Evolutionary conservation across 2,329 filamentous ascomycete species (phyloP).

Genomic region (Botrytis porri): DNA sequence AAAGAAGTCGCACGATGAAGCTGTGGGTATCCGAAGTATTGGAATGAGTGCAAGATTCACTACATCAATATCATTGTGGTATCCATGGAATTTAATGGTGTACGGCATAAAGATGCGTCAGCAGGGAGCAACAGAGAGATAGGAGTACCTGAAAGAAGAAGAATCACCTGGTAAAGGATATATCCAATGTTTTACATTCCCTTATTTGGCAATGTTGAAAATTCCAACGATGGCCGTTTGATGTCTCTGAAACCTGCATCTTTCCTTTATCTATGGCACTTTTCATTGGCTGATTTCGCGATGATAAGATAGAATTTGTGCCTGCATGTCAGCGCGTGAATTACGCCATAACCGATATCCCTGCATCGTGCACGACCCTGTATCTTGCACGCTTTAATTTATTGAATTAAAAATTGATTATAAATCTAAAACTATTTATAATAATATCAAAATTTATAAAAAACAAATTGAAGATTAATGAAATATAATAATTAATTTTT

Average conservation of each 20-base stretch:
- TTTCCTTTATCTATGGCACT: not conserved
- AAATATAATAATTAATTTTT: too few species aligned
- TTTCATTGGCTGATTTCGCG: not conserved
- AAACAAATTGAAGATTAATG: too few species aligned
- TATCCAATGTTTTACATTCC: not conserved
- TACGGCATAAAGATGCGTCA: not conserved
- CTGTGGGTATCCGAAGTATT: slow-evolving; percentile 3
- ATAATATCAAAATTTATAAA: too few species aligned
- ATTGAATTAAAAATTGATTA: too few species aligned
- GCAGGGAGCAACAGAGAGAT: not conserved
- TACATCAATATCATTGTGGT: not conserved
- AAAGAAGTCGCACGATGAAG: not conserved
- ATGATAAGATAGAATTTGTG: not conserved
- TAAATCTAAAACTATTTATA: too few species aligned
- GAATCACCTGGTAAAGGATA: not conserved
- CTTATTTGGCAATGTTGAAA: not conserved
- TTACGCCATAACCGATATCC: too few species aligned
- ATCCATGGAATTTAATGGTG: not conserved
- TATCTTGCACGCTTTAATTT: too few species aligned
- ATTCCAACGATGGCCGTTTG: not conserved
- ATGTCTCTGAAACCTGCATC: not conserved
- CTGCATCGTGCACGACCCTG: too few species aligned
- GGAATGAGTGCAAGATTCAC: not conserved
- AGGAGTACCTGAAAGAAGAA: too few species aligned
- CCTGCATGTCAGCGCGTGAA: not conserved